These are phyloP conservation scores for Brassica incana DNA, from an alignment of 345 rosid genomes.

Conservation along the genomic window DNA sequence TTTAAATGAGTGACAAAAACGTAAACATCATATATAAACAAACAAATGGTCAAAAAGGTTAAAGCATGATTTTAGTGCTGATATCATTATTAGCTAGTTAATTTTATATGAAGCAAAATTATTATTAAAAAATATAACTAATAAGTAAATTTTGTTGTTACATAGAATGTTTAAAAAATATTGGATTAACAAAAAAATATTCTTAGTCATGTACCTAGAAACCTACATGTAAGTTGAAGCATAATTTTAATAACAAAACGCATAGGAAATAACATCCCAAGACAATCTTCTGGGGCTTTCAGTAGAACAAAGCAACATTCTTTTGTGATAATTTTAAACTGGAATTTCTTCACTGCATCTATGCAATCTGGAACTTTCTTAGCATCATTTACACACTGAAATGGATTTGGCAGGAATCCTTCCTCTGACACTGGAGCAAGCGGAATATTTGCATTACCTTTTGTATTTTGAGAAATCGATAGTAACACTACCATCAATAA, in stretches of 20 bases:
- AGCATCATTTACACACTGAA: no score
- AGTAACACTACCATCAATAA: neutral
- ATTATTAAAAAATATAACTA: neutral
- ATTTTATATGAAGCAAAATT: neutral
- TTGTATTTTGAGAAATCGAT: neutral
- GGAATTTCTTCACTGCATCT: no score
- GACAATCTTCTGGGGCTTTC: no score
- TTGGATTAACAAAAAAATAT: neutral
- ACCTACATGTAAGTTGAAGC: neutral
- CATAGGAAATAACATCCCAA: no score
- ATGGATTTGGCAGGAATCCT: no score
- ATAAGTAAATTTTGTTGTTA: neutral
- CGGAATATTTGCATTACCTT: no score
- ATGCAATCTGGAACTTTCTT: no score
- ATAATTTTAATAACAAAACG: neutral
- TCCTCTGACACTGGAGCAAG: no score
- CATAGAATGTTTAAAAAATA: neutral
- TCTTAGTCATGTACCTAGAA: neutral
- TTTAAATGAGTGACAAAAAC: no score
- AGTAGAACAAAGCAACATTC: no score
- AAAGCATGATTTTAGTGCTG: neutral
- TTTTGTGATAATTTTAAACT: no score
- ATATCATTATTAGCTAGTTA: neutral
- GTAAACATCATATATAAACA: neutral
- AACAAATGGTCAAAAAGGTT: neutral